Evolutionary conservation across 2,329 filamentous ascomycete genomes (phyloP), one percentile per base, ranked within the genome.

Genomic region (Nannizziopsis arthrosporioides): DNA sequence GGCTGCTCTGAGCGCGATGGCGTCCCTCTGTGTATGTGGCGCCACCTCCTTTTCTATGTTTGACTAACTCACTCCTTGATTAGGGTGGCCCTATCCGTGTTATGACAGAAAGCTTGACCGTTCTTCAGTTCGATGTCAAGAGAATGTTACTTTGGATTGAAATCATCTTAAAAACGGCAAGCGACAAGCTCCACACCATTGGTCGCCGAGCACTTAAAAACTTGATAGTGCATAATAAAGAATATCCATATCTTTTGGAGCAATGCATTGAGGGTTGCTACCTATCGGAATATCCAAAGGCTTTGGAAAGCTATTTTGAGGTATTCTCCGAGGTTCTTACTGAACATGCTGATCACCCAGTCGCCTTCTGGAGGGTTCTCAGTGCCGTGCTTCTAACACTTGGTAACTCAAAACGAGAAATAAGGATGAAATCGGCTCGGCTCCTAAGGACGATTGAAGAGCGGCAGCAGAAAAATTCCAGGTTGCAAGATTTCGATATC

Each of bases 131-230:
- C 58, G 89, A 98, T 59, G 78, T 96, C 46, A 80, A 84, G 37
- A 82, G 90, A 15, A 93, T 98, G 81, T 78, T 98, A 17, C 81
- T 84, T 5, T 98, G 93, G 92, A 84, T 98, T 47, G 87, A 94
- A 58, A 82, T 85, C 11, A 96, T 98, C 43, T 96, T 98, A 67
- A 87, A 84, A 54, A 88, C 86, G 0, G 81, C 82, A 8, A 96
- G 88, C 62, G 90, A 98, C 65, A 83, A 88, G 54, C 87, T 90
- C 68, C 93, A 95, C 61, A 73, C 84, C 2, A 95, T 93, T 51
- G 92, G 93, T 30, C 80, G 87, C 55, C 79, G 86, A 54, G 92
- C 92, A 7, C 69, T 98, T 37, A 87, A 84, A 57, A 95, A 95
- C 55, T 71, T 98, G 19, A 87, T 98, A 47, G 71, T 88, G 10